phyloP scores from a whole-genome alignment of 768 basidiomycete genomes.

The Lactarius sp. region DNA sequence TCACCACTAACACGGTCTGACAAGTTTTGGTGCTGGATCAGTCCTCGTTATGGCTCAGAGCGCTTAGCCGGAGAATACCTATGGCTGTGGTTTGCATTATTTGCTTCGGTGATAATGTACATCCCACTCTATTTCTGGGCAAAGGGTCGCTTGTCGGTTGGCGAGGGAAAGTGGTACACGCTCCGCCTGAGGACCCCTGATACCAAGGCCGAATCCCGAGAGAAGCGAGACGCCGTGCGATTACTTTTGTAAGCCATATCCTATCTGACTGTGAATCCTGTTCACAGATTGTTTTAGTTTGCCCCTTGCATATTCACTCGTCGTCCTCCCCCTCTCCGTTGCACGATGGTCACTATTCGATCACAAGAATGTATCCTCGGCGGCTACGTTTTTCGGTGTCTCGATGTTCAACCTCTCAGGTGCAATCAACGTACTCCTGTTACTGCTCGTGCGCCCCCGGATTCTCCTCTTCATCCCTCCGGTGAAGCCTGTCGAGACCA shows the following conservation, averaged over 20 bases:
- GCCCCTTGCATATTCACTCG: constrained; percentile 37
- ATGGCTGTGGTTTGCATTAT: constrained; percentile 28
- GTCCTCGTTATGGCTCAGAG: neutral
- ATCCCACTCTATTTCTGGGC: constrained; percentile 37
- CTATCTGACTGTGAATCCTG: neutral
- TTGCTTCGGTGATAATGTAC: constrained; percentile 28
- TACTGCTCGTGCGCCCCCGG: constrained; percentile 36
- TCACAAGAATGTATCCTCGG: constrained; percentile 27
- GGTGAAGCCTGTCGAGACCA: neutral
- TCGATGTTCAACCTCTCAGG: constrained; percentile 25
- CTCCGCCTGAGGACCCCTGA: constrained; percentile 25
- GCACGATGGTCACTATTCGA: constrained; percentile 38
- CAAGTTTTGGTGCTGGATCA: neutral
- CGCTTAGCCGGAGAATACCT: neutral
- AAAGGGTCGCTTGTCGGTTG: constrained; percentile 33
- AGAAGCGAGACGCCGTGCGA: constrained; percentile 8
- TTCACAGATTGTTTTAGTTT: constrained; percentile 31
- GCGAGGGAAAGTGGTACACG: constrained; percentile 29
- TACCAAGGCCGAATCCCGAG: neutral
- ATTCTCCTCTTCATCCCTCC: constrained; percentile 31
- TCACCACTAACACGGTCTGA: constrained; percentile 24
- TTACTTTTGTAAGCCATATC: constrained; percentile 30
- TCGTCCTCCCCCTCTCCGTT: constrained; percentile 39
- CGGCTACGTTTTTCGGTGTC: constrained; percentile 34
- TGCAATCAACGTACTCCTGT: constrained; percentile 37